A percentile compares a stretch with the other conserved stretches of the same genome.
phyloP scores from a whole-genome alignment of 495 filamentous ascomycete genomes.

The Lentithecium fluviatile region DNA sequence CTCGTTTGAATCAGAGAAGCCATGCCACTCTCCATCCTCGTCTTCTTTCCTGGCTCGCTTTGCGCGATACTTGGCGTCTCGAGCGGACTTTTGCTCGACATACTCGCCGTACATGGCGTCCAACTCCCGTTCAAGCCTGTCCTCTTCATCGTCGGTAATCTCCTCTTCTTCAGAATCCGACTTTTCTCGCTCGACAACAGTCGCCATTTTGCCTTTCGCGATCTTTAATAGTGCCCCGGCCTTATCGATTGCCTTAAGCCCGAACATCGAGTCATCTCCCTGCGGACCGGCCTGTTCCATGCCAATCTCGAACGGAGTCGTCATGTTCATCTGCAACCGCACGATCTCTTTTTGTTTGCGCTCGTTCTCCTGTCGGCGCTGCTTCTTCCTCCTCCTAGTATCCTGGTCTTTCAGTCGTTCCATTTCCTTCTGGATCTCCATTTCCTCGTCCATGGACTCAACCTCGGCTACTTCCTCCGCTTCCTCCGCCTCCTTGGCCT shows the following conservation, averaged over 20 bases:
- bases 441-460: constrained; percentile 87
- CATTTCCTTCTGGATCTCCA: constrained; percentile 83
- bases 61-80: constrained; percentile 81
- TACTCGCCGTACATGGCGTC: constrained; percentile 85
- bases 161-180: constrained; percentile 58
- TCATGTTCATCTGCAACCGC: constrained; percentile 96
- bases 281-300: constrained; percentile 80
- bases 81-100: constrained; percentile 71
- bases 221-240: constrained; percentile 67
- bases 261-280: constrained; percentile 80
- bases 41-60: constrained; percentile 84
- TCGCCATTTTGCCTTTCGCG: constrained; percentile 72
- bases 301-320: constrained; percentile 90
- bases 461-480: constrained; percentile 75
- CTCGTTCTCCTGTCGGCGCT: constrained; percentile 80
- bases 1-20: constrained; percentile 69
- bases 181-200: constrained; percentile 52
- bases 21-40: constrained; percentile 86
- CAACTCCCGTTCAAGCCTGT: constrained; percentile 76
- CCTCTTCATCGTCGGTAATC: constrained; percentile 73
- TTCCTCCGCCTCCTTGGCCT: constrained; percentile 51
- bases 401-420: constrained; percentile 78
- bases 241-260: constrained; percentile 74
- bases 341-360: constrained; percentile 85
- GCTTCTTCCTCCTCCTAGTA: constrained; percentile 69